These are phyloP conservation scores for Coemansia sp. DNA, from an alignment of 192 early-diverging fungal genomes.

Conservation along the genomic window DNA sequence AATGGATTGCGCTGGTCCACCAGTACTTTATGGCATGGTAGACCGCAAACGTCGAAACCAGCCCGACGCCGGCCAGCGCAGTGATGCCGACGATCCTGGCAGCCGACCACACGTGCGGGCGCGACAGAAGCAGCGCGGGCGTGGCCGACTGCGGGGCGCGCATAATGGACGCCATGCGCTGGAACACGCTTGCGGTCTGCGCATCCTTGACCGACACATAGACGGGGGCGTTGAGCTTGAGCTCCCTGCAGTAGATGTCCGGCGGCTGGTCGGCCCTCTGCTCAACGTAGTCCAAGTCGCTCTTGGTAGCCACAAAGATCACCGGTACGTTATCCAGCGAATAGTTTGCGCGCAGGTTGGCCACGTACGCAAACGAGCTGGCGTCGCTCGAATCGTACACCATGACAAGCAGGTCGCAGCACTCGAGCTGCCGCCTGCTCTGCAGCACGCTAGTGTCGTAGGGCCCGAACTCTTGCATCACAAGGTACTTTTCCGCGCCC, in stretches of 20 bases:
- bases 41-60: slow-evolving; percentile 46
- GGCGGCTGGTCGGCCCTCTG: slow-evolving; percentile 84
- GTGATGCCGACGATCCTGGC: slow-evolving; percentile 37
- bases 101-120: slow-evolving; percentile 41
- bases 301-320: slow-evolving; percentile 95
- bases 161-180: slow-evolving; percentile 72
- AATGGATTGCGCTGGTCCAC: slow-evolving; percentile 33
- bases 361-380: slow-evolving; percentile 92
- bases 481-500: slow-evolving; percentile 92
- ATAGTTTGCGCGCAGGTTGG: slow-evolving; percentile 78
- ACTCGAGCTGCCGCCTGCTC: slow-evolving; percentile 83
- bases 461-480: slow-evolving; percentile 94
- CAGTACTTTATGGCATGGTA: slow-evolving; percentile 51
- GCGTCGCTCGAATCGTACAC: slow-evolving; percentile 95
- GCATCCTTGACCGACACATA: slow-evolving; percentile 85
- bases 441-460: slow-evolving; percentile 89
- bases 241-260: slow-evolving; percentile 88
- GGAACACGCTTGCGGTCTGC: slow-evolving; percentile 87
- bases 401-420: slow-evolving; percentile 90
- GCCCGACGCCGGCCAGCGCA: slow-evolving; percentile 41
- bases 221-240: slow-evolving; percentile 86
- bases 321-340: slow-evolving; percentile 82
- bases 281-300: slow-evolving; percentile 85
- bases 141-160: slow-evolving; percentile 50
- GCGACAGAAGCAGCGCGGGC: slow-evolving; percentile 32